Percentiles rank a stretch among this genome's conserved stretches.
phyloP scores from a whole-genome alignment of 441 rosid species.

The Erysimum pusillum region DNA sequence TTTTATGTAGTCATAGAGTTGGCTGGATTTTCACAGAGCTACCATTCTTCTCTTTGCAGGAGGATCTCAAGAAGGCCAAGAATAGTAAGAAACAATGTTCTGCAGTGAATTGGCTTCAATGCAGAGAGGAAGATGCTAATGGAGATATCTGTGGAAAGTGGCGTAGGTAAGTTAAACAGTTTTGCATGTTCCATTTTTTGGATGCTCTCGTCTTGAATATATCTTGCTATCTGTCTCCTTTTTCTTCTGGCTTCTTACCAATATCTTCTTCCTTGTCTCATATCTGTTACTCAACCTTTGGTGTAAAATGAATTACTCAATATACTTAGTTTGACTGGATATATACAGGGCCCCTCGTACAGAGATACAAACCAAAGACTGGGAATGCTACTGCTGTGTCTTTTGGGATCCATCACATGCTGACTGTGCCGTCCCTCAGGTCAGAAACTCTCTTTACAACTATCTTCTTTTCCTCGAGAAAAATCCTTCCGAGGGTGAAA shows the following conservation, averaged over 20 bases:
- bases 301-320: slow-evolving; percentile 21
- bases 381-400: slow-evolving; percentile 92
- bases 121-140: slow-evolving; percentile 60
- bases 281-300: slow-evolving; percentile 16
- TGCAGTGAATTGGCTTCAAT: slow-evolving; percentile 84
- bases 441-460: slow-evolving; percentile 37
- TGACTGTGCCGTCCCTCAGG: slow-evolving; percentile 96
- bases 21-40: slow-evolving; percentile 24
- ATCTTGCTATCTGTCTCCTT: slow-evolving; percentile 17
- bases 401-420: slow-evolving; percentile 89
- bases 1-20: slow-evolving; percentile 22
- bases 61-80: slow-evolving; percentile 54
- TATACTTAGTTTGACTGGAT: slow-evolving; percentile 41
- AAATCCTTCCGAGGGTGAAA: neutral
- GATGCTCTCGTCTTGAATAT: slow-evolving; percentile 29
- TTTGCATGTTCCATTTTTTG: slow-evolving; percentile 16
- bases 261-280: slow-evolving; percentile 20
- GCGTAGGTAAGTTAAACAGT: slow-evolving; percentile 69
- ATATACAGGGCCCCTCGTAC: slow-evolving; percentile 85
- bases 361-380: slow-evolving; percentile 87
- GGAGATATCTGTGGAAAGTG: slow-evolving; percentile 87
- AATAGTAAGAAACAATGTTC: slow-evolving; percentile 49
- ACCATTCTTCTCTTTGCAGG: slow-evolving; percentile 54
- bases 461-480: slow-evolving; percentile 25
- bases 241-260: slow-evolving; percentile 19